Conservation (phyloP, 306 rosid genomes). For the Oxytropis ochrocephala region DNA sequence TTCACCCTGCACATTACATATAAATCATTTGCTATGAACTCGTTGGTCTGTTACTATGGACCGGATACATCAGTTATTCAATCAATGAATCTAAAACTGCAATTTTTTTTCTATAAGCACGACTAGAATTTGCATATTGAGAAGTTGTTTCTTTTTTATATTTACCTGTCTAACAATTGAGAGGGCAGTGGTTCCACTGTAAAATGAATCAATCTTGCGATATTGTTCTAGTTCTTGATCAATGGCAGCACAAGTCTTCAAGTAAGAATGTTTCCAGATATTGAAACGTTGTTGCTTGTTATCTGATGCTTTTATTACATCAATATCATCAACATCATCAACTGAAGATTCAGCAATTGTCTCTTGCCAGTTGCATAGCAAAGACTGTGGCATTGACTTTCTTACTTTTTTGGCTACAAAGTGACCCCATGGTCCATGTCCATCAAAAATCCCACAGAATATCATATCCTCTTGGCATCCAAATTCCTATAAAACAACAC, state of each 20-base stretch:
- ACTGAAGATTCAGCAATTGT: slow-evolving; percentile 49
- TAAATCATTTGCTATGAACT: no score
- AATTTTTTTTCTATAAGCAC: no score
- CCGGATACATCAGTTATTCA: no score
- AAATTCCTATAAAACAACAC: slow-evolving; percentile 51
- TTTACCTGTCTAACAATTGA: slow-evolving; percentile 83
- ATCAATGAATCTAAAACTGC: no score
- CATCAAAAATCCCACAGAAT: slow-evolving; percentile 86
- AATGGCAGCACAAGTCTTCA: slow-evolving; percentile 74
- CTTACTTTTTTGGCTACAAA: slow-evolving; percentile 76
- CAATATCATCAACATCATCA: slow-evolving; percentile 26
- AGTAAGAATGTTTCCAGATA: slow-evolving; percentile 74
- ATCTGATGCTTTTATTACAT: slow-evolving; percentile 34
- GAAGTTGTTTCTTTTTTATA: background rate
- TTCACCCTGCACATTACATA: slow-evolving; percentile 59
- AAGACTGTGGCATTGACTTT: slow-evolving; percentile 68
- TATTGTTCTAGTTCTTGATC: slow-evolving; percentile 64
- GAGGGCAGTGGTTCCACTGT: slow-evolving; percentile 90
- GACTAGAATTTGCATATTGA: background rate
- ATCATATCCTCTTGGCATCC: slow-evolving; percentile 94
- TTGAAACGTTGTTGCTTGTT: slow-evolving; percentile 44
- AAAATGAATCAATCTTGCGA: slow-evolving; percentile 66
- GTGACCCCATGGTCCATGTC: slow-evolving; percentile 97
- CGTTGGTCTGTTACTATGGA: no score
- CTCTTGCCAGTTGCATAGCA: slow-evolving; percentile 83